These are phyloP conservation scores for Schwanniomyces etchellsii DNA, from an alignment of 1,139 yeast species.

Conservation along the genomic window DNA sequence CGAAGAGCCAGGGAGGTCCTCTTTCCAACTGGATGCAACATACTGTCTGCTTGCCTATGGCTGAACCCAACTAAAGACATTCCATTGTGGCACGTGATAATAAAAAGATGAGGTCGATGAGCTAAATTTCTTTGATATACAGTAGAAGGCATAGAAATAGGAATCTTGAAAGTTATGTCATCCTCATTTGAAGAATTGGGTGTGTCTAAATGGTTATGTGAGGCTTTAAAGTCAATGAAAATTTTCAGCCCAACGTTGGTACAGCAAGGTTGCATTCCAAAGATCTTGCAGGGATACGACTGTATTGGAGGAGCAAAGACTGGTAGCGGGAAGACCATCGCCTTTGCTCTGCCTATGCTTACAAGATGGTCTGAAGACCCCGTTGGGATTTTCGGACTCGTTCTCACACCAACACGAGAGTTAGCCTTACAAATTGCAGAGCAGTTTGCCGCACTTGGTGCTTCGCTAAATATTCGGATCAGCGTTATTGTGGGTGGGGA, in stretches of 20 bases:
- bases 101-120: too few relatives aligned
- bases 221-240: conserved; percentile 75
- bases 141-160: too few relatives aligned
- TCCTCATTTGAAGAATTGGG: conserved; percentile 61
- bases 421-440: conserved; percentile 95
- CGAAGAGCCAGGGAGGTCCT: too few relatives aligned
- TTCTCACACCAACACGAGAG: conserved; percentile 93
- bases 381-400: conserved; percentile 80
- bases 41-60: too few relatives aligned
- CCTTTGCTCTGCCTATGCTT: conserved; percentile 95
- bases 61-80: too few relatives aligned
- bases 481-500: conserved; percentile 91
- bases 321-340: conserved; percentile 97
- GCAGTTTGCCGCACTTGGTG: conserved; percentile 90
- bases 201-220: conserved; percentile 79
- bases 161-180: too few relatives aligned
- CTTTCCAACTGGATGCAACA: too few relatives aligned
- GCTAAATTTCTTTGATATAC: too few relatives aligned
- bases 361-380: conserved; percentile 95
- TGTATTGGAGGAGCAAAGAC: conserved; percentile 99
- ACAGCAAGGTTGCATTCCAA: conserved; percentile 86
- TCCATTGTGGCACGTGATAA: too few relatives aligned
- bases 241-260: conserved; percentile 80
- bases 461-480: conserved; percentile 78
- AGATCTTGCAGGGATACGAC: conserved; percentile 74